A percentile compares a stretch with the other conserved stretches of the same genome.
Conservation (phyloP, 805 yeast species). For the Kazachstania viticola region DNA sequence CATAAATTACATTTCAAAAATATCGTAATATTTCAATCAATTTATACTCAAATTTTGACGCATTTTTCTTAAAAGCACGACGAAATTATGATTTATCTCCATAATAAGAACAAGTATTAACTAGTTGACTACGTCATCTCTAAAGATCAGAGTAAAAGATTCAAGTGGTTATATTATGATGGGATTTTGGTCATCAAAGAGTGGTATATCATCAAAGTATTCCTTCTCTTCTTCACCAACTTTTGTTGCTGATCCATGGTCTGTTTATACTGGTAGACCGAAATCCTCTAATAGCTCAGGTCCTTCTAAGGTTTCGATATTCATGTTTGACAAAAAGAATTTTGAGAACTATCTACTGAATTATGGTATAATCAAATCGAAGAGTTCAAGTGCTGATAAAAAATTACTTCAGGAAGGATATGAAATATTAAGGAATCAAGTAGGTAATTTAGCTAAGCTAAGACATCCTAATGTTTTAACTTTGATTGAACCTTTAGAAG, state of each 20-base stretch:
- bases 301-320: constrained; percentile 54
- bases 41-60: too few species aligned
- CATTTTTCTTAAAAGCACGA: too few species aligned
- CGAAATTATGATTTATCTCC: too few species aligned
- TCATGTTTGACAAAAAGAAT: constrained; percentile 73
- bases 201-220: constrained; percentile 58
- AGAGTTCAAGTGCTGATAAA: constrained; percentile 30
- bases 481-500: constrained; percentile 81
- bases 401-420: constrained; percentile 47
- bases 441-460: constrained; percentile 60
- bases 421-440: constrained; percentile 54
- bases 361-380: constrained; percentile 38
- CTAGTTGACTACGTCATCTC: too few species aligned
- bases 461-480: constrained; percentile 85
- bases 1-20: too few species aligned
- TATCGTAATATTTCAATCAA: too few species aligned
- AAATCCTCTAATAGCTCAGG: constrained; percentile 36
- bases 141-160: too few species aligned
- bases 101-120: too few species aligned
- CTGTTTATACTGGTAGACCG: constrained; percentile 73
- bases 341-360: constrained; percentile 46
- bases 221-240: constrained; percentile 59
- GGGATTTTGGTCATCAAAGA: constrained; percentile 27
- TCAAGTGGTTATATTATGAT: too few species aligned
- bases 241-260: constrained; percentile 73